Conservation (phyloP, 108 stramenopile genomes). For the Bacterosira constricta region DNA sequence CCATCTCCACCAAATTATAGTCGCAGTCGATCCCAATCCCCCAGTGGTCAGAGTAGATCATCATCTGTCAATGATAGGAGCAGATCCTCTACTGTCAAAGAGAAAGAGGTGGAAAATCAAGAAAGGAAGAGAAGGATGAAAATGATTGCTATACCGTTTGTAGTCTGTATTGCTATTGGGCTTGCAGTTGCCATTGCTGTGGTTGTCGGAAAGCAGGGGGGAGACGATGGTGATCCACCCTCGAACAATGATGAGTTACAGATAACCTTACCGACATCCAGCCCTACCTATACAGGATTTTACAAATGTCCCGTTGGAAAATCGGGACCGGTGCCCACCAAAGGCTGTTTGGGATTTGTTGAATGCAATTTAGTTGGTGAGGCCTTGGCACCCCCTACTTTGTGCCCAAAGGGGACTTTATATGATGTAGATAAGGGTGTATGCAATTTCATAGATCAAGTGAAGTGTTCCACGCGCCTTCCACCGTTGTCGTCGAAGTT, state of each 20-base stretch:
- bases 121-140: background rate
- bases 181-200: constrained; percentile 12
- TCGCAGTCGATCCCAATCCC: background rate
- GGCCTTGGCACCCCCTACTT: background rate
- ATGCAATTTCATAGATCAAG: constrained; percentile 32
- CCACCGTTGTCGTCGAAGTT: background rate
- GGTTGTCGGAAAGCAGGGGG: constrained; percentile 1
- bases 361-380: constrained; percentile 19
- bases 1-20: background rate
- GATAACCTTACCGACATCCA: constrained; percentile 23
- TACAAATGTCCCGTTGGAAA: constrained; percentile 32
- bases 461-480: constrained; percentile 22
- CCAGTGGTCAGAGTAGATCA: background rate
- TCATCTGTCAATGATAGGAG: background rate
- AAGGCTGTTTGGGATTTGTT: constrained; percentile 37
- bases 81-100: background rate
- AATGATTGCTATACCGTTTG: constrained; percentile 15
- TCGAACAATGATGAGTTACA: background rate
- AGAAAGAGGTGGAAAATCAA: background rate
- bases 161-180: background rate
- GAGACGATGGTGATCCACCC: background rate
- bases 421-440: constrained; percentile 20
- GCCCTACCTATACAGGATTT: constrained; percentile 28
- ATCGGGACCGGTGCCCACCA: constrained; percentile 11
- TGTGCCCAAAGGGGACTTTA: constrained; percentile 29